phyloP scores from a whole-genome alignment of 345 rosid species.

The Limnanthes douglasii region DNA sequence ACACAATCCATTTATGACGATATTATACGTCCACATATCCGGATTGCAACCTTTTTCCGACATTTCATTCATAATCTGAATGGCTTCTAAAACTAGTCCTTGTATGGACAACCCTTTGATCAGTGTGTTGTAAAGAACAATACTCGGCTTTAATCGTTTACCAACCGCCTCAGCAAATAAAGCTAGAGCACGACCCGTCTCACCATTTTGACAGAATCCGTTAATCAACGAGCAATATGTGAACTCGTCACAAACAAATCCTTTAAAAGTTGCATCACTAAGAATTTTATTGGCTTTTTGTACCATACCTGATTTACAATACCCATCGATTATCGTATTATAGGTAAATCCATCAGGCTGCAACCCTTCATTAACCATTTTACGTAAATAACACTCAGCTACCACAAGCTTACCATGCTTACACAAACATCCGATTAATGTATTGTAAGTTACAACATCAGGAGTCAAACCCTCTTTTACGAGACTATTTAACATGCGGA shows the following conservation, averaged over 20 bases:
- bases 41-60: conserved; percentile 44
- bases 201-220: conserved; percentile 61
- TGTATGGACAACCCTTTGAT: conserved; percentile 66
- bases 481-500: conserved; percentile 40
- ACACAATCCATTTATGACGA: conserved; percentile 68
- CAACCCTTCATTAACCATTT: conserved; percentile 74
- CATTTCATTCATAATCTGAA: conserved; percentile 60
- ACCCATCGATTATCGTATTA: conserved; percentile 58
- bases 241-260: conserved; percentile 72
- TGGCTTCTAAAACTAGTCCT: conserved; percentile 61
- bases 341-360: conserved; percentile 68
- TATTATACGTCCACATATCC: conserved; percentile 66
- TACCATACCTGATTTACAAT: conserved; percentile 52
- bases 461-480: conserved; percentile 42
- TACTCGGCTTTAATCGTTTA: conserved; percentile 46
- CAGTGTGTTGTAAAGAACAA: conserved; percentile 51
- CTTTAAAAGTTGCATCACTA: conserved; percentile 46
- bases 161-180: conserved; percentile 37
- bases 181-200: conserved; percentile 50
- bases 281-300: conserved; percentile 59
- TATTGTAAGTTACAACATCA: conserved; percentile 73
- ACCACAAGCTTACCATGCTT: conserved; percentile 43
- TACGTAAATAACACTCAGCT: conserved; percentile 60
- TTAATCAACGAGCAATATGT: conserved; percentile 59
- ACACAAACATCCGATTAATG: conserved; percentile 64